These are phyloP conservation scores for Penicillium diatomitis DNA, from an alignment of 495 filamentous ascomycete species.

Conservation along the genomic window DNA sequence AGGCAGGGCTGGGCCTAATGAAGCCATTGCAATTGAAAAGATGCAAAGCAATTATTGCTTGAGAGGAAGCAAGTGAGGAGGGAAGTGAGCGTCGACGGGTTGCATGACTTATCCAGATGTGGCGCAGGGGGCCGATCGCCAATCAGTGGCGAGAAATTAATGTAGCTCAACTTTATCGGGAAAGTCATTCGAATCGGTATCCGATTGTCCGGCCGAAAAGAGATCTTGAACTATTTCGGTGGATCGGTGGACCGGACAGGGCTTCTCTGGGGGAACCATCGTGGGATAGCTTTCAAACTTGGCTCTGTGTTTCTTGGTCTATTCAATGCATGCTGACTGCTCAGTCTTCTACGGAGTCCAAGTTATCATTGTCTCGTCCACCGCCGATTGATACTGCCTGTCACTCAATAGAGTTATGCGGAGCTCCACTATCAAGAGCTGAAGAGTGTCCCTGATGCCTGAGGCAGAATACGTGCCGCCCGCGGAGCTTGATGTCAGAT, in stretches of 20 bases:
- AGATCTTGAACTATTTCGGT: too few relatives aligned
- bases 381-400: too few relatives aligned
- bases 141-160: constrained; percentile 19
- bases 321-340: too few relatives aligned
- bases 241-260: too few relatives aligned
- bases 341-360: too few relatives aligned
- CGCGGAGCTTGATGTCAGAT: constrained; percentile 1
- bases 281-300: too few relatives aligned
- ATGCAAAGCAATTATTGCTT: not conserved
- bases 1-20: constrained; percentile 21
- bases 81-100: constrained; percentile 4
- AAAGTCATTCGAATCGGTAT: not conserved
- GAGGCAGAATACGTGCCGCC: constrained; percentile 7
- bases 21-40: constrained; percentile 25
- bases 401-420: too few relatives aligned
- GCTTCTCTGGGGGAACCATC: too few relatives aligned
- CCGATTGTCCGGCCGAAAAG: too few relatives aligned
- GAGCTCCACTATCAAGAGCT: too few relatives aligned
- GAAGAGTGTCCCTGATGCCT: constrained; percentile 6
- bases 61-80: constrained; percentile 11
- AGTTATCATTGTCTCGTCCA: too few relatives aligned
- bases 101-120: constrained; percentile 12
- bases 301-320: too few relatives aligned
- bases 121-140: constrained; percentile 11
- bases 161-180: constrained; percentile 3